Evolutionary conservation across 2,329 filamentous ascomycete genomes (phyloP), one percentile per base, ranked within the genome.

Genomic region (Xylaria sp.): DNA sequence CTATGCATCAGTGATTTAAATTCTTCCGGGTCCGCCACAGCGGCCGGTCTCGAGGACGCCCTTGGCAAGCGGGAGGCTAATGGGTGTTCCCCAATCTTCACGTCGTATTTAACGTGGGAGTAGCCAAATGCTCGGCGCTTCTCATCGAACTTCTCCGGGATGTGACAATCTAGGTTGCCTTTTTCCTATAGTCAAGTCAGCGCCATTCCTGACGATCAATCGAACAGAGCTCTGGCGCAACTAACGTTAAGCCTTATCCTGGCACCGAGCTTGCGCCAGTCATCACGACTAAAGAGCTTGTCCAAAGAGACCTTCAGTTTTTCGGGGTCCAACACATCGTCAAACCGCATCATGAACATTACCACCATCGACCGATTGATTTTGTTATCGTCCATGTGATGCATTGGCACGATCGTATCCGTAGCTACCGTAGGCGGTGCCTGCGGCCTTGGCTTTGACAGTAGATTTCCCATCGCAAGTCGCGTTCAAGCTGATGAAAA

Each of bases 241-340:
- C 42, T 37, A 19, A 80, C 80, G 63, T 78, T 80, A 38, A 72
- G 55, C 31, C 80, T 72, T 28, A 83, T 43, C 17, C 81, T 74
- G n/a, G 76, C 81, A 0, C 81, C 80, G 2, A 83, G 66, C 64
- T 81, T 80, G 25, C 74, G 74, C 81, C 81, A 83, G 37, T 78
- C 77, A 6, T 75, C 77, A 21, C 75, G 74, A 28, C 76, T 72
- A 4, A 82, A 63, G n/a, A 83, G 66, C 25, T 70, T 71, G 19
- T 71, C 71, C 11, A 83, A 65, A 1, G 78, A 71, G 2, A 54
- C 33, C 14, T 73, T 70, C 17, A 83, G 70, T 51, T 75, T 78
- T 4, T 77, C 66, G 5, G 4, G 72, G 63, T 83, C 79, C 2
- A 83, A 71, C 2, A 81, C 77, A 63, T 81, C 53, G 53, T 57